These are phyloP conservation scores for Nicotiana benthamiana DNA, from an alignment of 257 asterid species.

Conservation along the genomic window DNA sequence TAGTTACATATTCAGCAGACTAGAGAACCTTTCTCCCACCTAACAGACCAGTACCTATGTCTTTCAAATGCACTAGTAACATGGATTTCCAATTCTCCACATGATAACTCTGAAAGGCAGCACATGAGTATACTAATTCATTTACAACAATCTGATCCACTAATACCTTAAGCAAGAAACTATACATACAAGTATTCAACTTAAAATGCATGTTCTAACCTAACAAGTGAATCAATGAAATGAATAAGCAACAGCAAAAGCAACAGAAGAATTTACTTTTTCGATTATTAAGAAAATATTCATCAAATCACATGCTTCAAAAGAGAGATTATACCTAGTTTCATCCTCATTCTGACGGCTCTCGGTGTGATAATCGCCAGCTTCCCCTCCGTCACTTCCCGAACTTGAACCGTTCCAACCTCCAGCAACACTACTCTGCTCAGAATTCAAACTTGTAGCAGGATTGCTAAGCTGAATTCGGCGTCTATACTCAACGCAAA, in stretches of 20 bases:
- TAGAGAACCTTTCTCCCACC: background rate
- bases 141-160: background rate
- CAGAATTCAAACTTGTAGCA: slow-evolving; percentile 23
- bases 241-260: background rate
- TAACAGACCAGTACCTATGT: background rate
- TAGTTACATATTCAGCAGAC: background rate
- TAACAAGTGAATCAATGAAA: background rate
- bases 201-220: background rate
- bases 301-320: background rate
- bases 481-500: slow-evolving; percentile 50
- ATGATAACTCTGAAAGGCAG: background rate
- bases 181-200: background rate
- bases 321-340: slow-evolving; percentile 41
- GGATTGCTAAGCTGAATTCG: slow-evolving; percentile 32
- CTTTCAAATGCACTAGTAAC: background rate
- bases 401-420: slow-evolving; percentile 38
- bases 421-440: slow-evolving; percentile 20
- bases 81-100: background rate
- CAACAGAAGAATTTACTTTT: background rate
- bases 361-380: slow-evolving; percentile 42
- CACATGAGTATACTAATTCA: background rate
- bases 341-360: slow-evolving; percentile 48
- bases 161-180: background rate
- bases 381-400: slow-evolving; percentile 76
- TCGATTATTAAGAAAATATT: background rate